Evolutionary conservation across 345 rosid genomes (phyloP).

Genomic region (Ailanthus altissimus): DNA sequence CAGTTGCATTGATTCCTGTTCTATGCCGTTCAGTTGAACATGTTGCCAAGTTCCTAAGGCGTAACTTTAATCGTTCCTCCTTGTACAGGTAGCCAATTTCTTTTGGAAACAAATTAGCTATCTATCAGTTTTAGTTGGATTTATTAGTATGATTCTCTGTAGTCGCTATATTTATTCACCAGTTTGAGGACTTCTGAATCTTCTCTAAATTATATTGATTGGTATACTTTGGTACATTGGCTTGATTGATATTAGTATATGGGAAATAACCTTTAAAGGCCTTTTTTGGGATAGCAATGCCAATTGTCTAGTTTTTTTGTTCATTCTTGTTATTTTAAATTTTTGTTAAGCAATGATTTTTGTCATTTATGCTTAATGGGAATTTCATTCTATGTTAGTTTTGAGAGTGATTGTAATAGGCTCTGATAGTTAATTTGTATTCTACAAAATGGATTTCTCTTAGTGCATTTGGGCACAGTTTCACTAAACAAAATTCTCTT

Average conservation of each 20-base stretch:
- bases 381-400: not conserved
- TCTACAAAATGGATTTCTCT: not conserved
- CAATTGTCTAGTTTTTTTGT: not conserved
- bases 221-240: not conserved
- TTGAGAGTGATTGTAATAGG: not conserved
- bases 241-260: not conserved
- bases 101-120: not conserved
- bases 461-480: too few relatives aligned
- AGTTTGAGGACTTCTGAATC: not conserved
- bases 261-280: not conserved
- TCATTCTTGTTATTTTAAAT: not conserved
- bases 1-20: constrained; percentile 95
- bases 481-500: too few relatives aligned
- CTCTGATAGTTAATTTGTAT: not conserved
- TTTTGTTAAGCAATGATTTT: not conserved
- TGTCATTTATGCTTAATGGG: not conserved
- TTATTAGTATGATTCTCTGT: not conserved
- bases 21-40: constrained; percentile 77
- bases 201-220: not conserved
- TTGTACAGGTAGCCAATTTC: constrained; percentile 64
- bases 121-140: constrained; percentile 14
- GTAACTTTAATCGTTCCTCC: constrained; percentile 75
- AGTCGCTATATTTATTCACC: not conserved
- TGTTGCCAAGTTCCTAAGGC: constrained; percentile 86
- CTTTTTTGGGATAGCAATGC: not conserved